Evolutionary conservation across 352 stramenopile genomes (phyloP), one percentile per base, ranked within the genome.

Genomic region (Phytophthora pluvialis): DNA sequence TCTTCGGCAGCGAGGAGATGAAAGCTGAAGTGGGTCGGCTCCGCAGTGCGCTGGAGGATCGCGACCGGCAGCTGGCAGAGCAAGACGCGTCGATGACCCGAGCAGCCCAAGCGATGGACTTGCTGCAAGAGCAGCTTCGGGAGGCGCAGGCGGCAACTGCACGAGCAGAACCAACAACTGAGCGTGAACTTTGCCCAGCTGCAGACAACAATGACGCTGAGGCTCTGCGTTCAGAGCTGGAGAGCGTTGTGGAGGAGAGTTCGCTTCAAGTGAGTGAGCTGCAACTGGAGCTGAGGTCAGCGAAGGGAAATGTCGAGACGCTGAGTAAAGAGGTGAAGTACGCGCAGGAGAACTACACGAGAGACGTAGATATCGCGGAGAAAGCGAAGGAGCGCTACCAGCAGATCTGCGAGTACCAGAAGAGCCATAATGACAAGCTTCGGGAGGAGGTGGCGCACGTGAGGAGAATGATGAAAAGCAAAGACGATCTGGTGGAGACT

Each of bases 1-100:
- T 35, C 13, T 39, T 55, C n/a, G 43, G 31, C 21, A 46, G 43
- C 15, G 21, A 26, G 3, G 54, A 62, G n/a, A 21, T 62, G 21
- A 13, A 55, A 18, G 31, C 35, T 21, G 54, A 62, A 38, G 54
- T 62, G 21, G 25, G 28, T 40, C 54, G 25, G 32, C 32, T 62
- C 12, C 42, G 33, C 9, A 28, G 31, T 28, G 8, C n/a, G 21
- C 21, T 54, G 9, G 31, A 43, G 18, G 47, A 54, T 5, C 47
- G 47, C 2, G 31, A 43, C 16, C 47, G 31, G 47, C 29, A 32
- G 6, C 31, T 54, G 10, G 47, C 47, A 16, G 31, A 43, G n/a
- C 47, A 29, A 54, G 47, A 54, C 11, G 6, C n/a, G 1, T 26
- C 31, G 21, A 43, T 42, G 31, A 18, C 7, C n/a, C 47, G 29